A percentile compares a stretch with the other conserved stretches of the same genome.
These are phyloP conservation scores for Termitomyces sp. DNA, from an alignment of 768 basidiomycete species.

Conservation along the genomic window DNA sequence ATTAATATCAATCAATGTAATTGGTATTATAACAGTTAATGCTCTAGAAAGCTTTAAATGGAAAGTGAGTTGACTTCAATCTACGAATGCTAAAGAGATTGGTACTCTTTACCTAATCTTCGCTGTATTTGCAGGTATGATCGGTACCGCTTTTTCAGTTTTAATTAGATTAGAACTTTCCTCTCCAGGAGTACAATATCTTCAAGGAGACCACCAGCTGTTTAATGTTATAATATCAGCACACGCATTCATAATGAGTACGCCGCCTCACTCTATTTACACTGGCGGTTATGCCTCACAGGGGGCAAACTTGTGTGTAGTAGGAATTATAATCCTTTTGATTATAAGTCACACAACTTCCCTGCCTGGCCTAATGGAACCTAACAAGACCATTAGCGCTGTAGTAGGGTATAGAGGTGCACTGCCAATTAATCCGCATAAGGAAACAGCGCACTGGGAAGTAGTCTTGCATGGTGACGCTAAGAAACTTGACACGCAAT, in stretches of 20 bases:
- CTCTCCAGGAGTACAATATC: constrained; percentile 3
- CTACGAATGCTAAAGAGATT: constrained; percentile 11
- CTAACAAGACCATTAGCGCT: not conserved
- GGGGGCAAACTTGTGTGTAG: not conserved
- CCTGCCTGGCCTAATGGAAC: not conserved
- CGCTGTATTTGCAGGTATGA: constrained; percentile 7
- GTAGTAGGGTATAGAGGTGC: not conserved
- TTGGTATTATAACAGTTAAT: not conserved
- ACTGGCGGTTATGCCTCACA: not conserved
- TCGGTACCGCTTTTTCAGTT: constrained; percentile 3
- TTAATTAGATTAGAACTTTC: constrained; percentile 6
- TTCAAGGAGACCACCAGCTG: constrained; percentile 4
- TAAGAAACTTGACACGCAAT: not conserved
- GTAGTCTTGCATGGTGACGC: not conserved
- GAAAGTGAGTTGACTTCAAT: constrained; percentile 3
- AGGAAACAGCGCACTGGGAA: not conserved
- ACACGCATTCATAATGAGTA: constrained; percentile 4
- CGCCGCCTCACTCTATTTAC: not conserved
- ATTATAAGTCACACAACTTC: not conserved
- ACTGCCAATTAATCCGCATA: not conserved
- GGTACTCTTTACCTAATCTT: constrained; percentile 9
- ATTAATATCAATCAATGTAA: not conserved
- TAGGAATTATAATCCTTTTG: not conserved
- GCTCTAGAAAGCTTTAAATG: not conserved
- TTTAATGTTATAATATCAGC: constrained; percentile 5